Evolutionary conservation across 768 basidiomycete species (phyloP).

Genomic region (Infundibulicybe gibba): DNA sequence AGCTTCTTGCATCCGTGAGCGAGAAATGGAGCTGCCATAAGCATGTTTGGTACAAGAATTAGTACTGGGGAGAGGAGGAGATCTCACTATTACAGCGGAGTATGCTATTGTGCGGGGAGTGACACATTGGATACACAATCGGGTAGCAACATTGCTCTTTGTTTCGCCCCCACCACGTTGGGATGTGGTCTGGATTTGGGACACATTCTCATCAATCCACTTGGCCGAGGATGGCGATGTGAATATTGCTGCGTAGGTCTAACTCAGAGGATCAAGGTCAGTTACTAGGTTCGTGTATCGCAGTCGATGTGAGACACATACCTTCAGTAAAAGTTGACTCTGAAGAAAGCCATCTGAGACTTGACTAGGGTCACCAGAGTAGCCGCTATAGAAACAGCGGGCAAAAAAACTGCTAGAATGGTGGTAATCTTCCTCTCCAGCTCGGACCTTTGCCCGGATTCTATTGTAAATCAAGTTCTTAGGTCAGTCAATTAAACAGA

Average conservation of each 20-base stretch:
- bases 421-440: not conserved
- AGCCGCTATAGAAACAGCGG: slow-evolving; percentile 10
- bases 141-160: slow-evolving; percentile 6
- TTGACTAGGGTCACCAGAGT: not conserved
- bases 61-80: not conserved
- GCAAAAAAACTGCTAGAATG: slow-evolving; percentile 9
- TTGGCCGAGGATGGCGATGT: slow-evolving; percentile 12
- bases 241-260: slow-evolving; percentile 14
- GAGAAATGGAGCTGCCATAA: slow-evolving; percentile 15
- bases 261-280: no score
- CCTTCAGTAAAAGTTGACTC: slow-evolving; percentile 16
- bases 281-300: no score
- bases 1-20: slow-evolving; percentile 12
- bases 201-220: slow-evolving; percentile 5
- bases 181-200: not conserved
- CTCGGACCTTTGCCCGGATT: slow-evolving; percentile 6
- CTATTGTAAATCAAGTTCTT: slow-evolving; percentile 5
- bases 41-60: slow-evolving; percentile 1
- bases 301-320: slow-evolving; percentile 4
- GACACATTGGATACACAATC: slow-evolving; percentile 13
- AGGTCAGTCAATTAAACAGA: not conserved
- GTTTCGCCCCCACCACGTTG: not conserved
- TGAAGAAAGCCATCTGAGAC: slow-evolving; percentile 12
- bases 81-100: slow-evolving; percentile 20
- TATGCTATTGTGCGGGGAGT: slow-evolving; percentile 25